Base-by-base conservation (phyloP, 2,329 filamentous ascomycete species). In the Phyllosticta citrichinensis region DNA sequence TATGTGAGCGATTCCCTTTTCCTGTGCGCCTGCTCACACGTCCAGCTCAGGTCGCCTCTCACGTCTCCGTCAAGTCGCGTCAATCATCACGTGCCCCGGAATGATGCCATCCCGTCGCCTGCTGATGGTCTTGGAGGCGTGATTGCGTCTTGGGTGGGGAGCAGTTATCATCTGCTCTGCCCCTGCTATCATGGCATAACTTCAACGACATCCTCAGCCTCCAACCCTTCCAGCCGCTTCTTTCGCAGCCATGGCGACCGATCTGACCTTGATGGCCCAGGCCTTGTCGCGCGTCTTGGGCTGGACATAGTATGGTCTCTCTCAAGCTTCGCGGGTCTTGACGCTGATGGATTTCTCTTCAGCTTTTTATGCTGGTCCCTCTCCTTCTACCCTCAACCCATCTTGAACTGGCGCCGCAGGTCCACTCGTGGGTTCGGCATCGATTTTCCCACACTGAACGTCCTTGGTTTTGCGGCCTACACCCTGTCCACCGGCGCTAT, bases 331-430 rank as follows among this genome's bases (percentile, higher is more conserved):
- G n/a, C 10, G 22, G 50, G 57, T 8, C n/a, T 9, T 2, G 20
- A 9, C 20, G 50, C 59, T 61, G 55, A 61, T 55, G 24, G 27
- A 27, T 20, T 14, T 53, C n/a, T 12, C 8, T 22, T 14, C 14
- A 58, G 57, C 62, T 71, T 75, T 60, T 61, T 75, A 22, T 65
- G 64, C 61, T 74, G 73, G 73, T 93, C 89, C 12, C 76, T 87
- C 17, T 96, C 91, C 17, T 97, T 97, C 77, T 97, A 97, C 73
- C 92, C 93, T 1, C 94, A 97, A 72, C 85, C 88, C 6, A 76
- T 95, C 63, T 82, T 91, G 64, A 97, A 97, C 79, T 87, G 81
- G 72, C 79, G 79, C 30, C 87, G 91, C 59, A 83, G 84, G 62
- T 88, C 89, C 9, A 97, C 92, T 4, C 81, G 84, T 20, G 94